Conservation (phyloP, 169 alveolate species). For the Plasmodium chabaudi region DNA sequence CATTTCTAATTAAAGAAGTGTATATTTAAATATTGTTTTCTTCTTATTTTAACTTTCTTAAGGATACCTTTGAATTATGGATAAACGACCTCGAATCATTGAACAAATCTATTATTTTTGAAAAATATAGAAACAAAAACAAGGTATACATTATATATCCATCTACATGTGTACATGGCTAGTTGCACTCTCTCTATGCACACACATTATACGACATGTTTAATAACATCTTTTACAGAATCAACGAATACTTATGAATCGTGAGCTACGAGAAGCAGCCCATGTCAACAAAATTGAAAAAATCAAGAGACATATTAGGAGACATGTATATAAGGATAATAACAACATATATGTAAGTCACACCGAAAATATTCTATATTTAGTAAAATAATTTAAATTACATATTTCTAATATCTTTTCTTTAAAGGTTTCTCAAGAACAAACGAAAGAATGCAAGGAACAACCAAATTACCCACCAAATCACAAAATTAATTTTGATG, state of each 20-base stretch:
- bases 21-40: neutral
- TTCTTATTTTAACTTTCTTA: neutral
- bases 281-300: conserved; percentile 56
- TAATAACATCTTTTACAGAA: conserved; percentile 15
- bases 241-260: conserved; percentile 1
- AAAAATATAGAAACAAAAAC: conserved; percentile 24
- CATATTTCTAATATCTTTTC: no score
- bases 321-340: conserved; percentile 46
- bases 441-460: no score
- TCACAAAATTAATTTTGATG: conserved; percentile 27
- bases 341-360: neutral
- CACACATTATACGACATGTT: neutral
- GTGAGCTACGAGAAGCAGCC: conserved; percentile 27
- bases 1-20: neutral
- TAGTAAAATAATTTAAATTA: no score
- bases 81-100: conserved; percentile 26
- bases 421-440: no score
- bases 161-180: neutral
- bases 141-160: conserved; percentile 18
- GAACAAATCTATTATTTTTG: conserved; percentile 37
- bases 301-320: conserved; percentile 50
- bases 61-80: conserved; percentile 72
- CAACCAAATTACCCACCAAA: no score
- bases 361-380: no score
- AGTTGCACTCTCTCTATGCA: neutral